Conservation (phyloP, 2,329 filamentous ascomycete genomes). For the Chaetomium strumarium region DNA sequence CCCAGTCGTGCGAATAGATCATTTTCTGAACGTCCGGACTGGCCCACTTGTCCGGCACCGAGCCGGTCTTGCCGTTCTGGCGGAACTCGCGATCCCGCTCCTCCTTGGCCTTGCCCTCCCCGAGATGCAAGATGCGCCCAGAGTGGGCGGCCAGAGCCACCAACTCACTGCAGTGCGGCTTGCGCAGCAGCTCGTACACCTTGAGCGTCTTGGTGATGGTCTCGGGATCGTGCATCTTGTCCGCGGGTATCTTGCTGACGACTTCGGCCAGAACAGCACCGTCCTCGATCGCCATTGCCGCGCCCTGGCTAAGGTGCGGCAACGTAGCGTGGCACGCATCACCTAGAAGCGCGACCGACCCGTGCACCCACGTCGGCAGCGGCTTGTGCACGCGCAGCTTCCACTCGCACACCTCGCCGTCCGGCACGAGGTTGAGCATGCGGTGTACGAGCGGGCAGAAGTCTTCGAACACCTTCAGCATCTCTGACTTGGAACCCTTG, state of each 20-base stretch:
- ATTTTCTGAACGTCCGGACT: conserved; percentile 62
- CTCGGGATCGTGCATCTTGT: conserved; percentile 29
- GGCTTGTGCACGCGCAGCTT: conserved; percentile 53
- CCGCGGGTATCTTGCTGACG: conserved; percentile 35
- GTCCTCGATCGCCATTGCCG: conserved; percentile 64
- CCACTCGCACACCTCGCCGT: conserved; percentile 61
- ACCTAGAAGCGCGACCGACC: conserved; percentile 52
- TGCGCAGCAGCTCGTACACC: conserved; percentile 51
- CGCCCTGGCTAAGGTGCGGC: conserved; percentile 61
- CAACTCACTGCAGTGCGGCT: conserved; percentile 47
- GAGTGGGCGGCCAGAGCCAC: conserved; percentile 49
- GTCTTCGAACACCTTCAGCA: conserved; percentile 56
- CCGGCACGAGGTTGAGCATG: conserved; percentile 55
- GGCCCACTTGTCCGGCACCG: conserved; percentile 63
- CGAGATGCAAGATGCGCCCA: conserved; percentile 51
- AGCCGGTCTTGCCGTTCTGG: conserved; percentile 41
- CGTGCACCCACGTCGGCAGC: conserved; percentile 53
- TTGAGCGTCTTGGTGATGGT: conserved; percentile 44
- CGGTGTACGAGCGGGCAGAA: conserved; percentile 55
- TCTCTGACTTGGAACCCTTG: conserved; percentile 52
- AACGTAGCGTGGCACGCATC: conserved; percentile 64
- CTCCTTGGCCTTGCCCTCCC: conserved; percentile 52
- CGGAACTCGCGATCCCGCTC: conserved; percentile 53
- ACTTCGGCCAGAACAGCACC: conserved; percentile 54
- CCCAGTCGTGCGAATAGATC: conserved; percentile 60